Percentiles rank a stretch among this genome's conserved stretches.
Evolutionary conservation across 345 rosid species (phyloP).

Genomic region (Citrus glauca): DNA sequence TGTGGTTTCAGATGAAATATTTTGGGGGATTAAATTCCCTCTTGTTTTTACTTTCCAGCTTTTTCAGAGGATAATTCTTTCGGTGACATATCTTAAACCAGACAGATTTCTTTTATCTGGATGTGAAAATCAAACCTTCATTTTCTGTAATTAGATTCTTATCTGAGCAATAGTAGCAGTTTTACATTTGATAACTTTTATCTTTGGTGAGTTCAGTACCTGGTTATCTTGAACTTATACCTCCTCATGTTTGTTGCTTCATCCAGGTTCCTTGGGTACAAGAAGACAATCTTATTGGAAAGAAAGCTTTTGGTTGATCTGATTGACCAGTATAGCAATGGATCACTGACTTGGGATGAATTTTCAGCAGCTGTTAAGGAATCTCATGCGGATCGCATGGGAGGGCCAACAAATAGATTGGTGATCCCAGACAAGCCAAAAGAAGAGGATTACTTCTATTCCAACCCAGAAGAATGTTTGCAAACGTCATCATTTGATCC

Average conservation of each 20-base stretch:
- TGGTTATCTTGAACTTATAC: constrained; percentile 1
- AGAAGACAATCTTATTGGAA: constrained; percentile 77
- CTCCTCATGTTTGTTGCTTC: neutral
- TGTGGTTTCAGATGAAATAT: constrained; percentile 15
- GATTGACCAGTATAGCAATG: constrained; percentile 66
- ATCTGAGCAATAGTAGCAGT: neutral
- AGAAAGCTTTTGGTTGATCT: constrained; percentile 72
- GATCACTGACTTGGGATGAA: constrained; percentile 72
- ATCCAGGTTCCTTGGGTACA: constrained; percentile 83
- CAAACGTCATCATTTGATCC: constrained; percentile 37
- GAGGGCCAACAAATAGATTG: constrained; percentile 56
- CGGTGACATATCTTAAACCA: neutral
- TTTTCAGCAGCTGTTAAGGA: constrained; percentile 74
- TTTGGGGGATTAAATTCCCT: constrained; percentile 11
- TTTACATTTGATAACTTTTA: neutral
- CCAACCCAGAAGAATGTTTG: constrained; percentile 94
- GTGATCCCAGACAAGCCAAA: constrained; percentile 80
- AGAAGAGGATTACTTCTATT: constrained; percentile 91
- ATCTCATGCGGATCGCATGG: constrained; percentile 64
- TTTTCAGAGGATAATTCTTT: constrained; percentile 6
- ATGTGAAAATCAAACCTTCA: neutral
- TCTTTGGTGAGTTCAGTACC: neutral
- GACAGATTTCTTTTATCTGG: constrained; percentile 9
- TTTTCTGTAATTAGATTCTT: neutral
- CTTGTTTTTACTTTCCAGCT: neutral